Conservation (phyloP, 768 basidiomycete species). For the Ramaria rubella region DNA sequence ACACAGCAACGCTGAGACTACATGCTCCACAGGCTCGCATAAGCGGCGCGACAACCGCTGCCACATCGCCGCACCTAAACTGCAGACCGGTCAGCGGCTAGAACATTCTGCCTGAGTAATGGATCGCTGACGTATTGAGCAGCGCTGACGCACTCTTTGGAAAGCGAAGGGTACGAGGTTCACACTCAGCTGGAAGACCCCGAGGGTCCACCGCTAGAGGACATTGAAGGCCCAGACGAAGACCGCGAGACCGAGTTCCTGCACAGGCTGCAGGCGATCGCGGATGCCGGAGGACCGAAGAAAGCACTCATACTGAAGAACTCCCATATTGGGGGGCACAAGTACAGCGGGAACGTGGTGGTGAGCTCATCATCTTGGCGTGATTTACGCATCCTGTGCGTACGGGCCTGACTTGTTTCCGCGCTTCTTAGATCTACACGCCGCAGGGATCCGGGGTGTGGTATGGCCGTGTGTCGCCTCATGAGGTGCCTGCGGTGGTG, state of each 20-base stretch:
- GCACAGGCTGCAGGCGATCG: slow-evolving; percentile 40
- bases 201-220: slow-evolving; percentile 46
- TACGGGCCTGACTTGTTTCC: neutral
- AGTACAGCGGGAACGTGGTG: slow-evolving; percentile 85
- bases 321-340: slow-evolving; percentile 92
- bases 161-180: slow-evolving; percentile 65
- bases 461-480: slow-evolving; percentile 91
- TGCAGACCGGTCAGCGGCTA: slow-evolving; percentile 56
- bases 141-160: slow-evolving; percentile 62
- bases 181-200: slow-evolving; percentile 67
- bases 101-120: slow-evolving; percentile 15
- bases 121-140: slow-evolving; percentile 14
- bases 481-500: slow-evolving; percentile 81
- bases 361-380: slow-evolving; percentile 38
- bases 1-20: neutral
- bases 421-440: slow-evolving; percentile 61
- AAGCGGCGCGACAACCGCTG: slow-evolving; percentile 91
- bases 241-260: slow-evolving; percentile 51
- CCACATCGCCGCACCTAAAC: slow-evolving; percentile 75
- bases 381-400: too few relatives aligned
- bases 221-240: slow-evolving; percentile 41
- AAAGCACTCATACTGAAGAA: slow-evolving; percentile 78
- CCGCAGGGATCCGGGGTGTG: slow-evolving; percentile 82
- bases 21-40: slow-evolving; percentile 68
- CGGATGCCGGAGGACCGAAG: slow-evolving; percentile 44